Conservation (phyloP, 2,329 filamentous ascomycete species). For the Colletotrichum ledebouriae region DNA sequence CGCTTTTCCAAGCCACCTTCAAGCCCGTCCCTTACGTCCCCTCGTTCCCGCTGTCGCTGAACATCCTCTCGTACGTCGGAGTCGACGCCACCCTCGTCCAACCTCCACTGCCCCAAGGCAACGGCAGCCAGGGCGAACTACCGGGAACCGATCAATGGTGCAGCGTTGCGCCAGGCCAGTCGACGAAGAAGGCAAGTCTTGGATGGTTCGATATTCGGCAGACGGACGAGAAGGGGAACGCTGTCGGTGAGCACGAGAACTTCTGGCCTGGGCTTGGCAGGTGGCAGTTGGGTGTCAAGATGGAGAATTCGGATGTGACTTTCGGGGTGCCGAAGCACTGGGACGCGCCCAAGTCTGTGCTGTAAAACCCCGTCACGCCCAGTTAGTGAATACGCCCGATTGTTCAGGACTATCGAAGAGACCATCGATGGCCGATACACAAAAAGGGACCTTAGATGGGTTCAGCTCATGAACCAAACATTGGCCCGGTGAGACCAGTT, state of each 20-base stretch:
- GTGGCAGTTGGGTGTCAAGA: conserved; percentile 59
- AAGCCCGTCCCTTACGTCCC: conserved; percentile 58
- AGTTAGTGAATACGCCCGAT: too few relatives aligned
- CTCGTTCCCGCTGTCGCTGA: conserved; percentile 58
- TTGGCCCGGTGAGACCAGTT: too few relatives aligned
- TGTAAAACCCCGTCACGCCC: conserved; percentile 36
- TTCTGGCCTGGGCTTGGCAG: conserved; percentile 62
- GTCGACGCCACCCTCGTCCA: conserved; percentile 60
- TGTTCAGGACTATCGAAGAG: too few relatives aligned
- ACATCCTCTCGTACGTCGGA: conserved; percentile 55
- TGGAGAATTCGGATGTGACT: conserved; percentile 52
- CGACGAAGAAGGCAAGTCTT: conserved; percentile 51
- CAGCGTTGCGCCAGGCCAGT: conserved; percentile 51
- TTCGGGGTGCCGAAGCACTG: conserved; percentile 46
- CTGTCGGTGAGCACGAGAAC: conserved; percentile 51
- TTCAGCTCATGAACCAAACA: too few relatives aligned
- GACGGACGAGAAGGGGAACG: conserved; percentile 47
- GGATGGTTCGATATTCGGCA: conserved; percentile 64
- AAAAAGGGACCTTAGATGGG: too few relatives aligned
- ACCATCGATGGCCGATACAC: too few relatives aligned
- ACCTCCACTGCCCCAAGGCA: conserved; percentile 61
- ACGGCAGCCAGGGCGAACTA: conserved; percentile 56
- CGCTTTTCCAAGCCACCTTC: conserved; percentile 63
- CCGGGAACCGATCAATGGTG: conserved; percentile 63
- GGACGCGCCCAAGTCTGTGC: conserved; percentile 46